Base-by-base conservation (phyloP, 441 rosid genomes). In the Populus hybrid region DNA sequence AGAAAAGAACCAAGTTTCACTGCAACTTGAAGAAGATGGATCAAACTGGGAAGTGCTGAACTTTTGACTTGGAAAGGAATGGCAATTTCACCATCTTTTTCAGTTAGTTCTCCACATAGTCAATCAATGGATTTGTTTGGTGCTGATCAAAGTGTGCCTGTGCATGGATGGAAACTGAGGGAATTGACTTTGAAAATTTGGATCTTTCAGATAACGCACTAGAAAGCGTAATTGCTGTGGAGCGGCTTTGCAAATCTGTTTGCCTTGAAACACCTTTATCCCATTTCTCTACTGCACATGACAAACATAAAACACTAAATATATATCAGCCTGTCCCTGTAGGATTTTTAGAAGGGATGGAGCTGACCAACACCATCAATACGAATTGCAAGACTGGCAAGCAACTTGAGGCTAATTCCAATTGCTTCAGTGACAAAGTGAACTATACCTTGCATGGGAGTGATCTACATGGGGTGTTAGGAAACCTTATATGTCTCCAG, bases 181-280 rank as follows among this genome's bases (percentile, higher is more conserved):
- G 66, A 75, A 84, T 82, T 69, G 77, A 83, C 77, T 85, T 89
- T 77, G 91, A 86, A 71, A 82, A 75, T 53, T 79, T 86, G 72
- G 88, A 88, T 66, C 87, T 86, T 84, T 87, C 91, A 77, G 87
- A 83, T 77, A 81, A 84, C 75, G 79, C 90, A 65, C 78, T 84
- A 35, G 94, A 90, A 80, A 84, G 82, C 81, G 88, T 88, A 73
- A 84, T 91, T 79, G 63, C 83, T 46, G 66, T 89, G 75, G 93
- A 94, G 88, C 85, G 85, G 90, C 88, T 92, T 75, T 85, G 90
- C 78, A 89, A 86, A 87, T 91, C 98, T 79, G 87, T 88, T 82
- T 80, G 88, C 85, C 71, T 79, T 82, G 81, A 75, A 78, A 91
- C 97, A 66, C 98, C 99, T 23, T 84, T 84, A 46, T 79, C 90